These are phyloP conservation scores for Caryopteris hybrid DNA, from an alignment of 305 asterid genomes.

Conservation along the genomic window DNA sequence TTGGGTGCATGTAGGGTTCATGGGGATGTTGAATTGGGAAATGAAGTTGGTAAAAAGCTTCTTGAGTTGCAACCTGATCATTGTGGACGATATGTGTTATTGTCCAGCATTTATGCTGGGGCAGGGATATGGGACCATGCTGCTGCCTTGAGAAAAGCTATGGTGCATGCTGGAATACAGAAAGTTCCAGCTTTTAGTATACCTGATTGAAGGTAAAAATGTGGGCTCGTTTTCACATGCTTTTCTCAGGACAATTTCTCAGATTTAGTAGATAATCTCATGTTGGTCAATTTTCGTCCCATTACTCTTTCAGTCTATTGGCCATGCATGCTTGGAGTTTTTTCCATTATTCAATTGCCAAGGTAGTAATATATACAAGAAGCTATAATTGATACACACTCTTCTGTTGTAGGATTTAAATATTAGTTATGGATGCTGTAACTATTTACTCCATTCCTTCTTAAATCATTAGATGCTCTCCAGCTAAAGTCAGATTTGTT, in stretches of 20 bases:
- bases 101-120: conserved; percentile 77
- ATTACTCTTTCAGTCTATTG: not conserved
- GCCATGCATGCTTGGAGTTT: not conserved
- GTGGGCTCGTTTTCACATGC: not conserved
- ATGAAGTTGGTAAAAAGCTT: conserved; percentile 51
- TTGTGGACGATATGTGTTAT: conserved; percentile 59
- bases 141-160: conserved; percentile 61
- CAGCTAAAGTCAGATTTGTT: not conserved
- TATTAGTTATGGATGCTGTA: not conserved
- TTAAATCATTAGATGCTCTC: not conserved
- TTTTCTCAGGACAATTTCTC: not conserved
- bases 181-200: conserved; percentile 68
- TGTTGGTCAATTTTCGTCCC: not conserved
- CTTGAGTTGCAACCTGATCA: conserved; percentile 52
- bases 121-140: conserved; percentile 72
- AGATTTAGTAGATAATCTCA: not conserved
- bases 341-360: not conserved
- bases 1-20: conserved; percentile 78
- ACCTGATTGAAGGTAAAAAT: conserved; percentile 24
- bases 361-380: not conserved
- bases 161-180: conserved; percentile 56
- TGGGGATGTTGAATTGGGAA: conserved; percentile 62
- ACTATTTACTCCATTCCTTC: not conserved
- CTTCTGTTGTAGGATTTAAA: not conserved
- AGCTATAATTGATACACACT: too few relatives aligned